Conservation (phyloP, 1,284 basidiomycete species). For the Rhizoctonia solani region DNA sequence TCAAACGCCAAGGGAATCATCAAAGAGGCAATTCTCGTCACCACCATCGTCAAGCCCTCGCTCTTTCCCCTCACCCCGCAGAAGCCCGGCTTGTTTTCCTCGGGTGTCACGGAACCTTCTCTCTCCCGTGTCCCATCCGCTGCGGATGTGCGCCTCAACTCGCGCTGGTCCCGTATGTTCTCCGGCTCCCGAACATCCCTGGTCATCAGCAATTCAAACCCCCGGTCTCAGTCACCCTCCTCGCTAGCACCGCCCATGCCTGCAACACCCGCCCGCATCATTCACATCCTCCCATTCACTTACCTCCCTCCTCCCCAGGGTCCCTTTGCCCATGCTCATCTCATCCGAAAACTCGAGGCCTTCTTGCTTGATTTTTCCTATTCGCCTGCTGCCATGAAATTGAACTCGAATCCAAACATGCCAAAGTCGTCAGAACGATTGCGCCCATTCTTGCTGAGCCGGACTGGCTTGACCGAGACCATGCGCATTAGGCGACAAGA, state of each 20-base stretch:
- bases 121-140: constrained; percentile 18
- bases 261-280: constrained; percentile 7
- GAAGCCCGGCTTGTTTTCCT: not conserved
- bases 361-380: constrained; percentile 31
- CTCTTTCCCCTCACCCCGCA: constrained; percentile 19
- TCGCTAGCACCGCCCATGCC: constrained; percentile 1
- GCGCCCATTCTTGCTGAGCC: constrained; percentile 16
- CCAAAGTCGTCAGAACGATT: constrained; percentile 15
- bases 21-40: constrained; percentile 30
- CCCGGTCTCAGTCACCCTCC: constrained; percentile 11
- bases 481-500: constrained; percentile 29
- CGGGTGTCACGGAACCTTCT: constrained; percentile 17
- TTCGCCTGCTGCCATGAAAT: constrained; percentile 12
- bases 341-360: constrained; percentile 28
- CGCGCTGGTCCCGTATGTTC: constrained; percentile 29
- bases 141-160: constrained; percentile 12
- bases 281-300: constrained; percentile 22
- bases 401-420: constrained; percentile 12
- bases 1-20: constrained; percentile 26
- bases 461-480: constrained; percentile 17
- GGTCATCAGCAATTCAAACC: constrained; percentile 27
- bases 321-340: constrained; percentile 25
- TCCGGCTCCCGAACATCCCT: constrained; percentile 17
- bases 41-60: constrained; percentile 27
- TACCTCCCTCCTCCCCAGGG: constrained; percentile 16